Evolutionary conservation across 2,329 filamentous ascomycete genomes (phyloP), one percentile per base, ranked within the genome.

Genomic region (Penicillium sp.): DNA sequence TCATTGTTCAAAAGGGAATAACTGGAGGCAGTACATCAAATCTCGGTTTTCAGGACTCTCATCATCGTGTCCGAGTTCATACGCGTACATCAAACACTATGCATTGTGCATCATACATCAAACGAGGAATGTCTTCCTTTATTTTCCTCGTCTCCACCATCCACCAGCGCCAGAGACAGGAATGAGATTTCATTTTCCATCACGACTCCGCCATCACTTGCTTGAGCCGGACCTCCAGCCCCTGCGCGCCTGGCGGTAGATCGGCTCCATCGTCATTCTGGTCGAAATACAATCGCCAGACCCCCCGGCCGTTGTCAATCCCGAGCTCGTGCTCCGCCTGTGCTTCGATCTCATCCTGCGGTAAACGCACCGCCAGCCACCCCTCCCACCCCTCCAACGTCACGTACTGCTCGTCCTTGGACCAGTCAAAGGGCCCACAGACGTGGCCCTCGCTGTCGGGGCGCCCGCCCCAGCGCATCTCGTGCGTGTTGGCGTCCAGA

Each of bases 261-360:
- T 47, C 45, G 14, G 53, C 55, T 10, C 54, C 55, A 30, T 57
- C 33, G 33, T 58, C 55, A 31, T 57, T 40, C 15, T 43, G 45
- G 34, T 57, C 54, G 20, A 58, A 58, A 34, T 53, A 56, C 39
- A 58, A 32, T 14, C 52, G 43, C 55, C 54, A 58, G 11, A 50
- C 27, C 15, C 42, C 54, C 8, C 39, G 41, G n/a, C 41, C 47
- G 20, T 40, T 39, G 20, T 29, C 44, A 15, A 46, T 43, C 29
- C 41, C 50, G 10, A 51, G 30, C 31, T 47, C 42, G 9, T 34
- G 21, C 28, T 48, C 34, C 29, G 38, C 39, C 26, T 34, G 33
- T n/a, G 50, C 46, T 13, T 32, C 43, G 14, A 19, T 30, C 10
- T 48, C 40, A 39, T 51, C 50, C 10, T 53, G 48, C 16, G 53